A percentile compares a stretch with the other conserved stretches of the same genome.
Evolutionary conservation across 2,329 filamentous ascomycete species (phyloP).

Genomic region (Phialemoniopsis sp.): DNA sequence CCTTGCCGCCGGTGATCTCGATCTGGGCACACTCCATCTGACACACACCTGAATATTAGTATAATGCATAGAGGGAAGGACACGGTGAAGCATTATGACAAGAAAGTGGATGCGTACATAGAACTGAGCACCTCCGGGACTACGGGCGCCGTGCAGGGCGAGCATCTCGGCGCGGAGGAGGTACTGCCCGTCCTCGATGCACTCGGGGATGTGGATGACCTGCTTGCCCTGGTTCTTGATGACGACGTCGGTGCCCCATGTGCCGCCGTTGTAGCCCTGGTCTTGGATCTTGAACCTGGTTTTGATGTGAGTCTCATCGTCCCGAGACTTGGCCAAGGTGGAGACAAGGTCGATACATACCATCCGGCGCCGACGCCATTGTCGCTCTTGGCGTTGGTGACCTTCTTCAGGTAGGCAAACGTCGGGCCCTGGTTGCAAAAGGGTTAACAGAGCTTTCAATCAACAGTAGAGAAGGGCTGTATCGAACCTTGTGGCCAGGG

Average conservation of each 20-base stretch:
- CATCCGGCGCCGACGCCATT: constrained; percentile 25
- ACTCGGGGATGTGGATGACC: constrained; percentile 43
- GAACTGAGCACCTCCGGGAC: constrained; percentile 36
- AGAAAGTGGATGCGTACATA: constrained; percentile 19
- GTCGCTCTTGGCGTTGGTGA: constrained; percentile 32
- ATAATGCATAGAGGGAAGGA: background rate
- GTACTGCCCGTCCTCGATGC: constrained; percentile 50
- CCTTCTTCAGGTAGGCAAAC: constrained; percentile 43
- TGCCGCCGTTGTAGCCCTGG: constrained; percentile 24
- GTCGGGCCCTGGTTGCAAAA: constrained; percentile 32
- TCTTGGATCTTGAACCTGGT: constrained; percentile 28
- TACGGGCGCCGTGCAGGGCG: constrained; percentile 45
- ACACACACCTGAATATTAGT: background rate
- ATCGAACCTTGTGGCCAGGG: constrained; percentile 31
- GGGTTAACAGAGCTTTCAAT: no score
- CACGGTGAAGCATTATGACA: background rate
- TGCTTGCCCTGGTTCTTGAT: constrained; percentile 41
- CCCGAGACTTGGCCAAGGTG: background rate
- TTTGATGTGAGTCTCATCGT: background rate
- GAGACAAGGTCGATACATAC: no score
- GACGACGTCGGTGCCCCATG: constrained; percentile 29
- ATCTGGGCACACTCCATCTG: constrained; percentile 33
- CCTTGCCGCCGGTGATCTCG: constrained; percentile 26
- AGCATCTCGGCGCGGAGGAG: constrained; percentile 55
- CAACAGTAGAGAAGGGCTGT: no score